phyloP scores from a whole-genome alignment of 2,329 filamentous ascomycete species.

The Ophiosphaerella korrae region DNA sequence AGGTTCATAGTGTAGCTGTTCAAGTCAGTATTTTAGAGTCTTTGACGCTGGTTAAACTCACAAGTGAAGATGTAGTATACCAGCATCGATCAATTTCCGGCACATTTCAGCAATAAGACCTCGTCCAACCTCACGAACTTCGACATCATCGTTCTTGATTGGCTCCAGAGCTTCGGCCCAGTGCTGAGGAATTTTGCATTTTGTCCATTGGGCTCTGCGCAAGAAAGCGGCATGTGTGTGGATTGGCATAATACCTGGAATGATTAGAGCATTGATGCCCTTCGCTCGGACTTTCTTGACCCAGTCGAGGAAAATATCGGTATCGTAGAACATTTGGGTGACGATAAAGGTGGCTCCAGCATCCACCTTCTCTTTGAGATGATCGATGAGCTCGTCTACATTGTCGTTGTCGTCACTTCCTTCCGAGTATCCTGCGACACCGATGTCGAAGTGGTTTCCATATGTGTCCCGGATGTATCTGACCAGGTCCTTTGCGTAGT shows the following conservation, averaged over 20 bases:
- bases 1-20: slow-evolving; percentile 94
- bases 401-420: slow-evolving; percentile 92
- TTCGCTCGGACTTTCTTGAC: slow-evolving; percentile 81
- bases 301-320: slow-evolving; percentile 92
- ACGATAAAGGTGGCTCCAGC: slow-evolving; percentile 92
- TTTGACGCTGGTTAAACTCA: slow-evolving; percentile 41
- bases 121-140: slow-evolving; percentile 88
- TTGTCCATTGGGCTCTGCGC: slow-evolving; percentile 87
- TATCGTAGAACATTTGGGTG: slow-evolving; percentile 99
- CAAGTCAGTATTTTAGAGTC: slow-evolving; percentile 8
- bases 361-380: slow-evolving; percentile 97
- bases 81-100: slow-evolving; percentile 78
- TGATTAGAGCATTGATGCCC: slow-evolving; percentile 82
- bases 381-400: slow-evolving; percentile 81
- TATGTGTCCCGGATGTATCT: slow-evolving; percentile 80
- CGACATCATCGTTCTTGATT: slow-evolving; percentile 94
- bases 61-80: slow-evolving; percentile 90
- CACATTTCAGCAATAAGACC: slow-evolving; percentile 88
- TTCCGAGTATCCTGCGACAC: slow-evolving; percentile 95
- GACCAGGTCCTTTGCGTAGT: slow-evolving; percentile 90
- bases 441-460: slow-evolving; percentile 93
- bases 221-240: slow-evolving; percentile 94
- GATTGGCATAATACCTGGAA: slow-evolving; percentile 91
- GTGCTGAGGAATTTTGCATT: slow-evolving; percentile 77
- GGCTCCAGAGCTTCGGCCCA: slow-evolving; percentile 87